Conservation (phyloP, 2,329 filamentous ascomycete genomes). For the Sporothrix brasiliensis region DNA sequence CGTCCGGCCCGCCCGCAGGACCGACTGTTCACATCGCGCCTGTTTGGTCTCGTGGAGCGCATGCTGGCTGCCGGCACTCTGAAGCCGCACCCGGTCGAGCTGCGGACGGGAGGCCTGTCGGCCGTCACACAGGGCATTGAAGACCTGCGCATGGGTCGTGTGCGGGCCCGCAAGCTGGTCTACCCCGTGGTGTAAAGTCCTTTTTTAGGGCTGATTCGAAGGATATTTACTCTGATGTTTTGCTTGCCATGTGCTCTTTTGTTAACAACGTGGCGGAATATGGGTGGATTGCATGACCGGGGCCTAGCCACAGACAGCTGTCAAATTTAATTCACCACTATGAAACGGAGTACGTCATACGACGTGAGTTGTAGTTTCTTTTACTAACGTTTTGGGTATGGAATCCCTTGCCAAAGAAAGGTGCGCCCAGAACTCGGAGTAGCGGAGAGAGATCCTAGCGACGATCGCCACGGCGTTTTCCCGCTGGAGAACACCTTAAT, state of each 20-base stretch:
- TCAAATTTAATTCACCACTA: neutral
- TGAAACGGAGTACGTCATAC: neutral
- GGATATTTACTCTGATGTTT: neutral
- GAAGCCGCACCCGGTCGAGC: slow-evolving; percentile 33
- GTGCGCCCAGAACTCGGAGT: no score
- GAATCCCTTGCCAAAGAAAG: no score
- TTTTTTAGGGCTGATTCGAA: neutral
- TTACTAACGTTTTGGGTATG: neutral
- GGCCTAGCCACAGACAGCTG: neutral
- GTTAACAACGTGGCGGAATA: neutral
- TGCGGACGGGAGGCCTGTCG: slow-evolving; percentile 29
- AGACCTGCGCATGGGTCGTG: slow-evolving; percentile 33
- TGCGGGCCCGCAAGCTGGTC: slow-evolving; percentile 32
- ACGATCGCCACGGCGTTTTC: slow-evolving; percentile 4
- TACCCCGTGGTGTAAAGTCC: slow-evolving; percentile 24
- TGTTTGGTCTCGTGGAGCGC: slow-evolving; percentile 28
- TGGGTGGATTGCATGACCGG: neutral
- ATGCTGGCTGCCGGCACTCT: slow-evolving; percentile 32
- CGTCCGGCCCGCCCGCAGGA: slow-evolving; percentile 33
- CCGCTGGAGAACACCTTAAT: neutral
- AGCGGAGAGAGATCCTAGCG: neutral
- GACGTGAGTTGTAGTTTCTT: neutral
- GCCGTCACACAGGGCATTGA: slow-evolving; percentile 32
- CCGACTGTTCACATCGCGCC: slow-evolving; percentile 28
- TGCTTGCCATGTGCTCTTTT: neutral